Evolutionary conservation across 805 yeast species (phyloP).

Genomic region (Lachancea sp.): DNA sequence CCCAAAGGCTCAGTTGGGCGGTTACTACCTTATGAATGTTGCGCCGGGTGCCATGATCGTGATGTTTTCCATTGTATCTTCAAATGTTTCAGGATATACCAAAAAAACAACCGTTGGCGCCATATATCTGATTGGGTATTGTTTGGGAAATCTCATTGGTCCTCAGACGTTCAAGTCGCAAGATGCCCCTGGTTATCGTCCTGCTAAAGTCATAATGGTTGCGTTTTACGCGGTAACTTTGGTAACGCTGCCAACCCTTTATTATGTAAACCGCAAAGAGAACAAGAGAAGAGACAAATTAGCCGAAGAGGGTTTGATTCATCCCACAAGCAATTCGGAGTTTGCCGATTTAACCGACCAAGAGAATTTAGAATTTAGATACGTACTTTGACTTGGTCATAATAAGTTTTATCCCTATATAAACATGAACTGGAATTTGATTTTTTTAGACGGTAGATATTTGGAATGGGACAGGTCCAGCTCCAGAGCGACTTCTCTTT

Average conservation of each 20-base stretch:
- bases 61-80: constrained; percentile 24
- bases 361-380: constrained; percentile 37
- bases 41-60: constrained; percentile 30
- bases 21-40: constrained; percentile 31
- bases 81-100: constrained; percentile 60
- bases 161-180: constrained; percentile 55
- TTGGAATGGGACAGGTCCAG: too few relatives aligned
- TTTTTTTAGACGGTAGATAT: too few relatives aligned
- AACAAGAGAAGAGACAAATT: constrained; percentile 37
- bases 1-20: constrained; percentile 31
- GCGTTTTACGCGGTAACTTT: constrained; percentile 38
- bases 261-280: constrained; percentile 27
- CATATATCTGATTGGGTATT: constrained; percentile 51
- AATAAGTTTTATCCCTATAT: too few relatives aligned
- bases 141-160: constrained; percentile 59
- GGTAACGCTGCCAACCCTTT: constrained; percentile 30
- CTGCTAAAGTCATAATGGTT: constrained; percentile 45
- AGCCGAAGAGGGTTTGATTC: constrained; percentile 11
- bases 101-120: constrained; percentile 54
- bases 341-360: constrained; percentile 44
- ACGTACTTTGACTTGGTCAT: constrained; percentile 22
- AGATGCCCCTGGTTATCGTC: constrained; percentile 49
- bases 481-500: too few relatives aligned
- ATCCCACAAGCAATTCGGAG: constrained; percentile 31
- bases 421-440: too few relatives aligned